These are phyloP conservation scores for Hirschfeldia incana DNA, from an alignment of 345 rosid genomes.

Conservation along the genomic window DNA sequence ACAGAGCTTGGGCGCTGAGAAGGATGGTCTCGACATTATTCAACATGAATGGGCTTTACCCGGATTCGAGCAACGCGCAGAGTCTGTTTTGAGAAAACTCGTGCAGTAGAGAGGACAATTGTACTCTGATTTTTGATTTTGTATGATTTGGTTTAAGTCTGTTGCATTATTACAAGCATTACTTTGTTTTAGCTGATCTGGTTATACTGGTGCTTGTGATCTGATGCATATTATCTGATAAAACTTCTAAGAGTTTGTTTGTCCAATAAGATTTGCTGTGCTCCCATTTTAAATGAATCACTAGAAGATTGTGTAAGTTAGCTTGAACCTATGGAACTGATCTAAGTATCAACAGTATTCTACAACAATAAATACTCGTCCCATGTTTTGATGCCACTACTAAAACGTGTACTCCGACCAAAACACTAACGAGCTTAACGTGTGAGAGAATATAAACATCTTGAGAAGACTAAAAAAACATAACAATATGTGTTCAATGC, in stretches of 20 bases:
- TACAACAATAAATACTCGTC: neutral
- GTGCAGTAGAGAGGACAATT: conserved; percentile 36
- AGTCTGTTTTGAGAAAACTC: conserved; percentile 71
- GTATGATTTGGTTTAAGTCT: neutral
- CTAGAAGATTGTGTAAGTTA: neutral
- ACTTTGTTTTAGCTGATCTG: neutral
- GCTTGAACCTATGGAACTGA: neutral
- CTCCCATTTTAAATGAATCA: neutral
- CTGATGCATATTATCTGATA: neutral
- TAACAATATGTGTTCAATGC: neutral
- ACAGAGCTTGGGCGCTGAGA: conserved; percentile 66
- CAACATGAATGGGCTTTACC: conserved; percentile 71
- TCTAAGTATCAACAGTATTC: neutral
- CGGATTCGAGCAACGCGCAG: conserved; percentile 82
- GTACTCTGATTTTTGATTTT: neutral
- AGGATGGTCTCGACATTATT: conserved; percentile 47
- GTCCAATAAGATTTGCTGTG: neutral
- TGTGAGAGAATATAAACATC: neutral
- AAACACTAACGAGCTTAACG: neutral
- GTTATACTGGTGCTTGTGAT: neutral
- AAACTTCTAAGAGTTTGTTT: neutral
- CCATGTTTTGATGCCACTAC: neutral
- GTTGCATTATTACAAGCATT: neutral
- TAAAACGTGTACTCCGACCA: neutral
- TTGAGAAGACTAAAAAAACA: neutral